A percentile compares a stretch with the other conserved stretches of the same genome.
These are phyloP conservation scores for Boechera retrofracta DNA, from an alignment of 345 rosid genomes.

Conservation along the genomic window DNA sequence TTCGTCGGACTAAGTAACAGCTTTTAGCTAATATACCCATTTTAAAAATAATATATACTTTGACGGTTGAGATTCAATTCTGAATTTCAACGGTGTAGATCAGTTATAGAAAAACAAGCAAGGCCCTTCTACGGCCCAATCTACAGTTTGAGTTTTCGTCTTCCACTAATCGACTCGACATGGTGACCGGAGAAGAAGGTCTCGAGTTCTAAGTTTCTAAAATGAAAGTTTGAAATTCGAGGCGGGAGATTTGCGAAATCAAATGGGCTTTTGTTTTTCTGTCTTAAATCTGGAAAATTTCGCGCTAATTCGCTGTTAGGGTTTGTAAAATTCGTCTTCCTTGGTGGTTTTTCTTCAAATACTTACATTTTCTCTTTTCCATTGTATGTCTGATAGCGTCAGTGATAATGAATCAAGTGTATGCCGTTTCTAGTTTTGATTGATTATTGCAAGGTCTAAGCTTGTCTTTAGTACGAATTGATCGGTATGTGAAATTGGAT, in stretches of 20 bases:
- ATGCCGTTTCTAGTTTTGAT: background rate
- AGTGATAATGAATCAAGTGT: background rate
- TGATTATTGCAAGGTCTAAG: background rate
- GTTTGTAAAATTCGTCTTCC: slow-evolving; percentile 20
- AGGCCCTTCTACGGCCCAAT: slow-evolving; percentile 22
- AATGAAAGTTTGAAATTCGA: slow-evolving; percentile 20
- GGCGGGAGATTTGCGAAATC: slow-evolving; percentile 34
- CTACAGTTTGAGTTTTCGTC: slow-evolving; percentile 3
- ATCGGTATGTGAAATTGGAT: slow-evolving; percentile 21
- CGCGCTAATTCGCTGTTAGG: background rate
- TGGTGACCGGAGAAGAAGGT: slow-evolving; percentile 4
- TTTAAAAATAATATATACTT: background rate
- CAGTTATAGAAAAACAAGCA: background rate
- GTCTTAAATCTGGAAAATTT: background rate
- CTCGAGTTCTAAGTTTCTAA: background rate
- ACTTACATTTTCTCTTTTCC: background rate
- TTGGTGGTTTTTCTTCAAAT: background rate
- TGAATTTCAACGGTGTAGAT: slow-evolving; percentile 1
- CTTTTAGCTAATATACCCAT: background rate
- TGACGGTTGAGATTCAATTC: background rate
- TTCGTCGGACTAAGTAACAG: background rate
- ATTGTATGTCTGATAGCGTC: background rate
- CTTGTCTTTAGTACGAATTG: background rate
- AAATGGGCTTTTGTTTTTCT: background rate
- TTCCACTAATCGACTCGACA: background rate